These are phyloP conservation scores for Microbotryum intermedium DNA, from an alignment of 1,284 basidiomycete genomes.

Conservation along the genomic window DNA sequence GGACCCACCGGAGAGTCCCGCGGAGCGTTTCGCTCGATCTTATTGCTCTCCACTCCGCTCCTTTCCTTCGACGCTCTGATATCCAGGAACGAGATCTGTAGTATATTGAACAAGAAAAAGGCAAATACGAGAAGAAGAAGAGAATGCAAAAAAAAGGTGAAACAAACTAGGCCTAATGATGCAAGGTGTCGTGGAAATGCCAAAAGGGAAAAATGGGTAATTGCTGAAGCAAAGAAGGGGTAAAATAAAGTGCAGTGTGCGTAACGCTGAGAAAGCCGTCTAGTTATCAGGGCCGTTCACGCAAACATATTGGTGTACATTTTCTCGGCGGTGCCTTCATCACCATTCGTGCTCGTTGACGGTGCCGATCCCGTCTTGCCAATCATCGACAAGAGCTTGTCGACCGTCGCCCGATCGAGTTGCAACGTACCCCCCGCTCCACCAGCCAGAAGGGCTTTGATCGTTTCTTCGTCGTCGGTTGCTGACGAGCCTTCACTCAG, in stretches of 20 bases:
- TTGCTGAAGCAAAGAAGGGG: neutral
- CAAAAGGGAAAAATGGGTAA: too few species aligned
- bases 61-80: neutral
- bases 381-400: constrained; percentile 19
- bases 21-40: too few species aligned
- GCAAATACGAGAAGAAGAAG: neutral
- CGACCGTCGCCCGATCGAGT: constrained; percentile 23
- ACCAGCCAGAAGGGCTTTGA: constrained; percentile 12
- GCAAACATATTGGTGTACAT: too few species aligned
- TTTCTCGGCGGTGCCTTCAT: too few species aligned
- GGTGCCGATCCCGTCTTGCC: too few species aligned
- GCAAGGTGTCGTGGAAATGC: neutral
- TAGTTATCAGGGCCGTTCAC: too few species aligned
- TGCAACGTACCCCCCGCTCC: constrained; percentile 5
- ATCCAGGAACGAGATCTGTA: neutral
- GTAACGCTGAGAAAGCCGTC: too few species aligned
- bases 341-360: too few species aligned
- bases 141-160: neutral
- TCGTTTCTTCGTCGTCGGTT: constrained; percentile 13
- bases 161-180: neutral
- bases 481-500: constrained; percentile 8
- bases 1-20: too few species aligned
- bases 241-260: neutral
- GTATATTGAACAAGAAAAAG: neutral
- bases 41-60: too few species aligned